Evolutionary conservation across 2,329 filamentous ascomycete species (phyloP).

Genomic region (Neofusicoccum cordaticola): DNA sequence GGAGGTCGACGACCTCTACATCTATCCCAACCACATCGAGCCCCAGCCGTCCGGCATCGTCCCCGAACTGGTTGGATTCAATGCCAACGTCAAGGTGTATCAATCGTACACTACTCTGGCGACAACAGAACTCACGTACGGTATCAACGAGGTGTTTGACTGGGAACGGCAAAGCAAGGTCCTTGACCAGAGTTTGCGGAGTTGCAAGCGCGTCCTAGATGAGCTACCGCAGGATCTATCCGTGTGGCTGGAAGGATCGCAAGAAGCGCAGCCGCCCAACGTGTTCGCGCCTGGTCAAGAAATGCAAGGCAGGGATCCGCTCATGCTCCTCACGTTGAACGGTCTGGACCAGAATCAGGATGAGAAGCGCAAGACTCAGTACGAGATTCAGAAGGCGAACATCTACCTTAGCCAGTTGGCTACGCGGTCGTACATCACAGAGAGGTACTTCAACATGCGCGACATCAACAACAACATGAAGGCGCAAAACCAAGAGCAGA

Average conservation of each 20-base stretch:
- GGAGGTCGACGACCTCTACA: constrained; percentile 81
- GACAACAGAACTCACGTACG: constrained; percentile 79
- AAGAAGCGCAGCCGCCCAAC: constrained; percentile 22
- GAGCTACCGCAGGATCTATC: constrained; percentile 68
- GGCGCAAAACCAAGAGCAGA: constrained; percentile 43
- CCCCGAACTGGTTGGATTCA: constrained; percentile 76
- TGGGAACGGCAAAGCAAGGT: constrained; percentile 76
- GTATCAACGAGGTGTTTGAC: constrained; percentile 70
- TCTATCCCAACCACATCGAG: constrained; percentile 68
- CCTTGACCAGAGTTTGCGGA: constrained; percentile 66
- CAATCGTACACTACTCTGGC: constrained; percentile 75
- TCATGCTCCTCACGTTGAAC: constrained; percentile 25
- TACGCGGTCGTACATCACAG: constrained; percentile 79
- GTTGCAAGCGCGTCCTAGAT: constrained; percentile 66
- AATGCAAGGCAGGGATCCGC: constrained; percentile 17
- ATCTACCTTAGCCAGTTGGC: constrained; percentile 79
- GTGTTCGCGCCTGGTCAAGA: constrained; percentile 23
- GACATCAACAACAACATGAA: constrained; percentile 57
- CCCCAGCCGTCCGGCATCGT: constrained; percentile 66
- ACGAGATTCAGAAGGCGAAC: constrained; percentile 89
- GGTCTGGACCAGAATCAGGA: constrained; percentile 26
- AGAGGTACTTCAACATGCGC: constrained; percentile 77
- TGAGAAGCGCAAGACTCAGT: constrained; percentile 58
- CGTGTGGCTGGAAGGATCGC: constrained; percentile 47
- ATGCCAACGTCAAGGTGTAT: constrained; percentile 74